These are phyloP conservation scores for Neurospora sp. DNA, from an alignment of 495 filamentous ascomycete species.

Conservation along the genomic window DNA sequence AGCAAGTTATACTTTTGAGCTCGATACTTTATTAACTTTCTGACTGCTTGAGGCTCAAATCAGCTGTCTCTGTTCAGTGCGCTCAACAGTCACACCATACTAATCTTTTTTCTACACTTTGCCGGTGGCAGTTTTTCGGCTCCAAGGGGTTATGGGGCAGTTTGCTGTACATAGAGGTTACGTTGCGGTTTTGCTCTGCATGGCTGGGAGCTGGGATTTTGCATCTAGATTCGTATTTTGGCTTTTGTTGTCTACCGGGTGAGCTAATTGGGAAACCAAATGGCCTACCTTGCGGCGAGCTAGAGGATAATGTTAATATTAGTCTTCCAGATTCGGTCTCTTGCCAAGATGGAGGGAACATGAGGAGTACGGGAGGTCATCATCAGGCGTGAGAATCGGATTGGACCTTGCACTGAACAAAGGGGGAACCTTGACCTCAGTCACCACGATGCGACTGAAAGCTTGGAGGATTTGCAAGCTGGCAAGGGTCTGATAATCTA, in stretches of 20 bases:
- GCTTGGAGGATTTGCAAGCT: not conserved
- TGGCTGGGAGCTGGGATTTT: slow-evolving; percentile 42
- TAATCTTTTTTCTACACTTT: slow-evolving; percentile 1
- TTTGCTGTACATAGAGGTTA: slow-evolving; percentile 38
- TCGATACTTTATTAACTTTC: not conserved
- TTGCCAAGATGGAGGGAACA: not conserved
- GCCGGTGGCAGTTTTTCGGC: slow-evolving; percentile 1
- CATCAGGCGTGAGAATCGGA: not conserved
- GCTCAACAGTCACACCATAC: slow-evolving; percentile 2
- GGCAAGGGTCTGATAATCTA: not conserved
- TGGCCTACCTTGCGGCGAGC: not conserved
- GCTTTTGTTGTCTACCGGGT: slow-evolving; percentile 5
- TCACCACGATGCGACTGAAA: not conserved
- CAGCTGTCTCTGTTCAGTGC: not conserved
- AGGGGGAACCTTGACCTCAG: not conserved
- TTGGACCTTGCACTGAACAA: not conserved
- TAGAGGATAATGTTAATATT: not conserved
- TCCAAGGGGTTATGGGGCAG: slow-evolving; percentile 22
- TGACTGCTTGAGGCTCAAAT: not conserved
- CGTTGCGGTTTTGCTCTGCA: slow-evolving; percentile 41
- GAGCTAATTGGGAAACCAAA: not conserved
- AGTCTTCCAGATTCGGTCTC: not conserved
- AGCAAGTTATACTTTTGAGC: not conserved
- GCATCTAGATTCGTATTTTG: slow-evolving; percentile 39
- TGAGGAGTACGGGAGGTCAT: not conserved